phyloP scores from a whole-genome alignment of 441 rosid genomes.

The Eruca vesicaria region DNA sequence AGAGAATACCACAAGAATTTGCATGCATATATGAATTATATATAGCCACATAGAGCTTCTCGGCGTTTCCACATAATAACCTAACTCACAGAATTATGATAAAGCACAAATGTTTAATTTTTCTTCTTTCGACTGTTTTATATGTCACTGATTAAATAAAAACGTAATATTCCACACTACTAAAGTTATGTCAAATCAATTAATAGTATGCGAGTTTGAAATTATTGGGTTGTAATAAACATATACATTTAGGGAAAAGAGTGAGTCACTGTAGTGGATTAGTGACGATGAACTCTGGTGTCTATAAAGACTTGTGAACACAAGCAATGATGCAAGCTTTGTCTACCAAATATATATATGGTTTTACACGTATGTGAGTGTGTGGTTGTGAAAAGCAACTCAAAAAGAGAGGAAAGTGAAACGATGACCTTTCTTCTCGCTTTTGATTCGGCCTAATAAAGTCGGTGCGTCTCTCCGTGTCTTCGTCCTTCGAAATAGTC shows the following conservation, averaged over 20 bases:
- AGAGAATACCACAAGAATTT: background rate
- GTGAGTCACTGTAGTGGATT: constrained; percentile 24
- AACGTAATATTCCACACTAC: background rate
- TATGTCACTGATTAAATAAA: background rate
- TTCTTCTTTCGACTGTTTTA: background rate
- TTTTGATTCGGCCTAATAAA: constrained; percentile 34
- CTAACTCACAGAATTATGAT: background rate
- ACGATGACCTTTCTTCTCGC: constrained; percentile 30
- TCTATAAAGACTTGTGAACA: constrained; percentile 26
- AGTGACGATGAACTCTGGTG: constrained; percentile 26
- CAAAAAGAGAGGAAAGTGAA: constrained; percentile 11
- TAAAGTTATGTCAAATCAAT: background rate
- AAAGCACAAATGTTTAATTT: background rate
- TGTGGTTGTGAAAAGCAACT: constrained; percentile 28
- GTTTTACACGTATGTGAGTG: constrained; percentile 9
- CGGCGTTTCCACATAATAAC: background rate
- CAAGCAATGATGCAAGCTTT: constrained; percentile 34
- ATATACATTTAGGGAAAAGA: constrained; percentile 6
- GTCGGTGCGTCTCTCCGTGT: constrained; percentile 36
- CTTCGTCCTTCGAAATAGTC: constrained; percentile 26
- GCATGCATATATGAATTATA: background rate
- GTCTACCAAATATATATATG: background rate
- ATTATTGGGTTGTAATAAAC: background rate
- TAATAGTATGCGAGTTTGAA: background rate
- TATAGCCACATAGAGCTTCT: background rate